phyloP scores from a whole-genome alignment of 177 flowering plant genomes.

The Vitis hybrid region DNA sequence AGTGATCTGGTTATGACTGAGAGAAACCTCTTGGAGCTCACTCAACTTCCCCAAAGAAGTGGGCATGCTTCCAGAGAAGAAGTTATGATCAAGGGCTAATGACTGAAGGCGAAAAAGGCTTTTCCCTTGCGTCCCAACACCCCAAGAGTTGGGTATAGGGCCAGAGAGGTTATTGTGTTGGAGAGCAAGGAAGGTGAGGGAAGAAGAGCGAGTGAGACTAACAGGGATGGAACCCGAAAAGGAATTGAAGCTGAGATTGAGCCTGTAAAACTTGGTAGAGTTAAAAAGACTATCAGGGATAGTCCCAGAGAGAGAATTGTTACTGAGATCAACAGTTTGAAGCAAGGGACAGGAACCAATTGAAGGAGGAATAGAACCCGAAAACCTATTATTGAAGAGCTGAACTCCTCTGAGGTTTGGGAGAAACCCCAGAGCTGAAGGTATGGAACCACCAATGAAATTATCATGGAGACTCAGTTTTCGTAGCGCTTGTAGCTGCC shows the following conservation, averaged over 20 bases:
- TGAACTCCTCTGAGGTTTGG: conserved; percentile 73
- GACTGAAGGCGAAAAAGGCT: conserved; percentile 38
- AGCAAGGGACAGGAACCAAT: conserved; percentile 56
- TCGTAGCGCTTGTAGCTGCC: conserved; percentile 66
- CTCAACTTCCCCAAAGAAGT: conserved; percentile 45
- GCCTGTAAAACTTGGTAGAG: conserved; percentile 57
- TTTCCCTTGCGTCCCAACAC: conserved; percentile 16
- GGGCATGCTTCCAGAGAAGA: conserved; percentile 63
- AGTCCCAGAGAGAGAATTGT: conserved; percentile 60
- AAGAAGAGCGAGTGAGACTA: conserved; percentile 42
- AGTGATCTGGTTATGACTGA: conserved; percentile 53
- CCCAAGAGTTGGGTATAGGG: conserved; percentile 70
- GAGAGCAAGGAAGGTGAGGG: conserved; percentile 70
- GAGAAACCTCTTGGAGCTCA: conserved; percentile 49
- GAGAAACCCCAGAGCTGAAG: conserved; percentile 65
- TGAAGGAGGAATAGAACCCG: conserved; percentile 80
- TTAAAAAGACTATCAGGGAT: conserved; percentile 64
- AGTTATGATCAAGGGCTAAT: conserved; percentile 65
- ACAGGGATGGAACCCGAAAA: conserved; percentile 64
- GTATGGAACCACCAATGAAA: conserved; percentile 60
- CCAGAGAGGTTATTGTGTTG: conserved; percentile 83
- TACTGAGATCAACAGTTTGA: conserved; percentile 75
- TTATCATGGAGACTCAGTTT: conserved; percentile 90
- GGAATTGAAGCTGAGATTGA: conserved; percentile 77
- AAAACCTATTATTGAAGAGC: conserved; percentile 79